Percentiles rank a stretch among this genome's conserved stretches.
Conservation (phyloP, 2,329 filamentous ascomycete species). For the Diaporthe vaccinii region DNA sequence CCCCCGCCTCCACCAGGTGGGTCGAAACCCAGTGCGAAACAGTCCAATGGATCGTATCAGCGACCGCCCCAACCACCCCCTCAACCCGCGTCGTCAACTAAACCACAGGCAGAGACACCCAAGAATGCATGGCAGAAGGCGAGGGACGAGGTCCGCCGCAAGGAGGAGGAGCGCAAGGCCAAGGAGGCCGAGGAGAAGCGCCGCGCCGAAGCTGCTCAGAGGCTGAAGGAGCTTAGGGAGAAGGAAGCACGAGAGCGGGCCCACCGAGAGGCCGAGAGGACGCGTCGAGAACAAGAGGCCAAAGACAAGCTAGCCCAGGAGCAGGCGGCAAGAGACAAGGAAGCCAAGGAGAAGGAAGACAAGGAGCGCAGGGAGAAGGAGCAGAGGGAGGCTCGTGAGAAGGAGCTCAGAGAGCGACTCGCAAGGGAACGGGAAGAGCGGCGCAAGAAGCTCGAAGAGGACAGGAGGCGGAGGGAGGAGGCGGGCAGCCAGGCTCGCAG, state of each 20-base stretch:
- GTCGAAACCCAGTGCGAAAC: constrained; percentile 44
- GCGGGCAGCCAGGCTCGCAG: constrained; percentile 55
- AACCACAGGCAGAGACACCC: constrained; percentile 50
- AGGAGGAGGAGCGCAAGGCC: constrained; percentile 74
- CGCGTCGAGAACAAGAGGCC: constrained; percentile 50
- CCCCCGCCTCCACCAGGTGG: constrained; percentile 41
- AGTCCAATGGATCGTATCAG: constrained; percentile 46
- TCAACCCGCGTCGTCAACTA: constrained; percentile 42
- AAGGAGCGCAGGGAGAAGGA: constrained; percentile 49
- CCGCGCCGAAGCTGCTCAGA: constrained; percentile 67
- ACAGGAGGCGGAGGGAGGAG: constrained; percentile 49
- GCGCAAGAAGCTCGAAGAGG: constrained; percentile 49
- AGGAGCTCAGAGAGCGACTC: constrained; percentile 48
- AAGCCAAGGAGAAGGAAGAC: constrained; percentile 54
- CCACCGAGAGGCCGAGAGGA: constrained; percentile 48
- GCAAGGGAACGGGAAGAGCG: constrained; percentile 41
- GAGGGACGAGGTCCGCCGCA: constrained; percentile 73
- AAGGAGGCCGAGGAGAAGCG: constrained; percentile 73
- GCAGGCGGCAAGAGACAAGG: constrained; percentile 54
- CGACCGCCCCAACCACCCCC: constrained; percentile 42
- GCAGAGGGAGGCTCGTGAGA: constrained; percentile 49
- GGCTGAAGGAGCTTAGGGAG: constrained; percentile 68
- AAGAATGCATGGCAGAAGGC: constrained; percentile 77
- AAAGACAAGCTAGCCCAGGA: constrained; percentile 50
- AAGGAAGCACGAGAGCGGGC: constrained; percentile 65